Evolutionary conservation across 2,329 filamentous ascomycete species (phyloP), one percentile per base, ranked within the genome.

Genomic region (Simplicillium sp.): DNA sequence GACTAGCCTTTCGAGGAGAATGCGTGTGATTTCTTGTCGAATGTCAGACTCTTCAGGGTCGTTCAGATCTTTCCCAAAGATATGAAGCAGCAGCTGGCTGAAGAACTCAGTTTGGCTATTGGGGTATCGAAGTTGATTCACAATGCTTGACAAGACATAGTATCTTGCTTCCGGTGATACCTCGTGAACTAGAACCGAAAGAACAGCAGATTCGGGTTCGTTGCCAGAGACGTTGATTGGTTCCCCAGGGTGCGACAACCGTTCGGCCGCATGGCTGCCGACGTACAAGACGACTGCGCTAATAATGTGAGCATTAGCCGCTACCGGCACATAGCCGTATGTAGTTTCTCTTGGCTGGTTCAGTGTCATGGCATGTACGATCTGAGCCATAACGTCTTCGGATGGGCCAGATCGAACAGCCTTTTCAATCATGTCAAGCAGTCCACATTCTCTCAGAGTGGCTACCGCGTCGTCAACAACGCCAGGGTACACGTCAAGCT

Each of bases 31-130:
- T 59, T 94, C 87, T 65, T 97, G 84, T 29, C 90, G 85, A 37
- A 96, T 81, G 47, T 88, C 84, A 1, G 73, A 74, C 53, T 90
- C 86, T 54, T 92, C 85, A 13, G 84, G 79, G 50, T 83, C 81
- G 57, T 64, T 73, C 54, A 73, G 68, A 65, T 92, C 85, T 47
- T 78, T 77, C 15, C 81, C 86, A 60, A 96, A 97, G 32, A 96
- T 71, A 51, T 94, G 80, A 37, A 97, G 72, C 34, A 97, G 70
- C 12, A 84, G 76, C 53, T 88, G 86, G 56, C 82, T 89, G 66
- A 95, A 98, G 66, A 92, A 98, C 55, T 89, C 84, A 11, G 92
- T 98, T 55, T 94, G 81, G 37, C 81, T 80, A 56, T 88, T 94
- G 11, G 89, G 87, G 59, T 84, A 94, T 45, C 92, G 84, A 37